Evolutionary conservation across 169 alveolate species (phyloP).

Genomic region (Miamiensis avidus): DNA sequence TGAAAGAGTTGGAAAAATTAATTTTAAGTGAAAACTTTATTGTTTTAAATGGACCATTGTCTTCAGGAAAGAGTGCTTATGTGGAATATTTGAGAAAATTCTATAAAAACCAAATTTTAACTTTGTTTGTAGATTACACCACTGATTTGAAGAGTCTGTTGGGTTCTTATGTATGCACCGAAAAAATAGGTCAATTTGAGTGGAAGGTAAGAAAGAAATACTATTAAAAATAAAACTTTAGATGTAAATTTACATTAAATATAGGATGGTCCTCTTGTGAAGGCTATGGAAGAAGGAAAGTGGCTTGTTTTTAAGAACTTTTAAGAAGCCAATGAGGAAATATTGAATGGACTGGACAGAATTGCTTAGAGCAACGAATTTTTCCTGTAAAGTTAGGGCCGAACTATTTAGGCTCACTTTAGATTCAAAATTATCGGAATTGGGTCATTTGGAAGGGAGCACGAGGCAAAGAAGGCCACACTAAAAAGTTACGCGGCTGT

Average conservation of each 20-base stretch:
- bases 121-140: slow-evolving; percentile 53
- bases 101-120: slow-evolving; percentile 15
- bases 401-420: slow-evolving; percentile 9
- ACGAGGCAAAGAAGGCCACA: neutral
- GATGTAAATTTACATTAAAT: too few relatives aligned
- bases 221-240: too few relatives aligned
- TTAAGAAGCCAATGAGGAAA: slow-evolving; percentile 37
- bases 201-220: slow-evolving; percentile 30
- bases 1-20: slow-evolving; percentile 1
- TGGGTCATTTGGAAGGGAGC: slow-evolving; percentile 15
- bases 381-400: slow-evolving; percentile 11
- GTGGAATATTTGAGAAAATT: slow-evolving; percentile 19
- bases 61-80: slow-evolving; percentile 35
- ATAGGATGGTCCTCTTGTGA: slow-evolving; percentile 66
- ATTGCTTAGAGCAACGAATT: slow-evolving; percentile 23
- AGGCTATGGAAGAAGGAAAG: slow-evolving; percentile 57
- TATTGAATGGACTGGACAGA: slow-evolving; percentile 19
- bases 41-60: slow-evolving; percentile 29
- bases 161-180: slow-evolving; percentile 68
- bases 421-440: slow-evolving; percentile 25
- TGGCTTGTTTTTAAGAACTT: slow-evolving; percentile 53
- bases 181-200: slow-evolving; percentile 59
- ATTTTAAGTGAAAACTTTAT: slow-evolving; percentile 20
- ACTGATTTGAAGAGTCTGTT: slow-evolving; percentile 62
- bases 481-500: neutral